These are phyloP conservation scores for Mycena metata DNA, from an alignment of 768 basidiomycete species.

Conservation along the genomic window DNA sequence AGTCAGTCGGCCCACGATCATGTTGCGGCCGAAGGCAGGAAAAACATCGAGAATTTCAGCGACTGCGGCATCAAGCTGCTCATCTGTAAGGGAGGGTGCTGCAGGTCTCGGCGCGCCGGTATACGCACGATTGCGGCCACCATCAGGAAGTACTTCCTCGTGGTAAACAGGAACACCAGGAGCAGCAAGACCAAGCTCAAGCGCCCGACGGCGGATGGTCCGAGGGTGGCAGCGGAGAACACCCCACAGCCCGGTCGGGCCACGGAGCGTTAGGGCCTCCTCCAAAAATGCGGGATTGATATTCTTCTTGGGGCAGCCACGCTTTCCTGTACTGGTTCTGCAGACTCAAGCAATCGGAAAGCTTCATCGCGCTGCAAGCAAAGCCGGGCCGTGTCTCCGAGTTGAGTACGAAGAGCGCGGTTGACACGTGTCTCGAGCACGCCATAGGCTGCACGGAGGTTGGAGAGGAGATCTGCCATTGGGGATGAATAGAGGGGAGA, in stretches of 20 bases:
- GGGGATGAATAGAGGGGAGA: too few species aligned
- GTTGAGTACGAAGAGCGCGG: constrained; percentile 12
- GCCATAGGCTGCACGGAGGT: constrained; percentile 1
- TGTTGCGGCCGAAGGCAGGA: constrained; percentile 43
- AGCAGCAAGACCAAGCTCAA: constrained; percentile 30
- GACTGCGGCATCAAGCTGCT: constrained; percentile 40
- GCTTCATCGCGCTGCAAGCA: constrained; percentile 7
- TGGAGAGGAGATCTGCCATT: constrained; percentile 10
- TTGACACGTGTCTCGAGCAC: constrained; percentile 8
- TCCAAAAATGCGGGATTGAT: constrained; percentile 42
- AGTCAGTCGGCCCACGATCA: constrained; percentile 43
- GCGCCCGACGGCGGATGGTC: constrained; percentile 31
- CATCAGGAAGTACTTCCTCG: not conserved
- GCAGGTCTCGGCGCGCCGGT: constrained; percentile 5
- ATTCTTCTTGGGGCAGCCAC: constrained; percentile 34
- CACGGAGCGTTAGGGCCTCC: constrained; percentile 44
- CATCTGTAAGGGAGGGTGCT: constrained; percentile 40
- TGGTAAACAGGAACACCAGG: constrained; percentile 24
- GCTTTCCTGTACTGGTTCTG: constrained; percentile 20
- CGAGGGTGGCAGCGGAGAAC: not conserved
- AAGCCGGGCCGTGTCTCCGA: constrained; percentile 3
- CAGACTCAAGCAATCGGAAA: not conserved
- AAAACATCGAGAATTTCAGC: constrained; percentile 41
- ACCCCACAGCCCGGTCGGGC: not conserved
- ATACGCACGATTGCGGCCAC: not conserved